Evolutionary conservation across 768 basidiomycete species (phyloP).

Genomic region (Hygrophoropsis aurantiaca): DNA sequence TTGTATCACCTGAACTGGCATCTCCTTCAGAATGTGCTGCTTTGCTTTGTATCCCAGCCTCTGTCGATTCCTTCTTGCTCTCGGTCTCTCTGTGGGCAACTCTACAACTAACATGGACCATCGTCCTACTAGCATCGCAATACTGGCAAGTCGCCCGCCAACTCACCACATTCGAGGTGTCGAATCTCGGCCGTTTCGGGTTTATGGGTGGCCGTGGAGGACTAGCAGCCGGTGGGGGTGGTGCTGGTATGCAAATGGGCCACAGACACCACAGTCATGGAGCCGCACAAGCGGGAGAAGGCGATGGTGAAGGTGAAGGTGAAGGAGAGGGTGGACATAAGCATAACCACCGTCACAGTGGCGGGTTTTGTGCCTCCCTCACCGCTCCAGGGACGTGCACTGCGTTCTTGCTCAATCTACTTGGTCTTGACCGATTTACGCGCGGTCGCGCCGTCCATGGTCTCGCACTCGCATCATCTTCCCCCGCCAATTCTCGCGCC

Average conservation of each 20-base stretch:
- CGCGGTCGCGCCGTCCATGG: constrained; percentile 87
- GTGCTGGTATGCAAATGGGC: constrained; percentile 72
- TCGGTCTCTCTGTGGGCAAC: constrained; percentile 83
- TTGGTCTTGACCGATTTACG: constrained; percentile 94
- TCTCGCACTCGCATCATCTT: constrained; percentile 59
- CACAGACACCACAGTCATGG: constrained; percentile 52
- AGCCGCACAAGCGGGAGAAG: constrained; percentile 44
- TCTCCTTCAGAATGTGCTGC: constrained; percentile 19
- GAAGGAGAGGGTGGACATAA: constrained; percentile 42
- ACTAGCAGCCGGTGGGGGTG: constrained; percentile 53
- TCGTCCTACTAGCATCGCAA: constrained; percentile 81
- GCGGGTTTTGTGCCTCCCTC: constrained; percentile 32
- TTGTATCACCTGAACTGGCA: constrained; percentile 18
- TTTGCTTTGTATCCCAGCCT: constrained; percentile 65
- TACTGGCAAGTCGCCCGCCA: constrained; percentile 91
- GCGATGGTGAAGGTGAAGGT: constrained; percentile 42
- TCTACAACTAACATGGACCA: constrained; percentile 94
- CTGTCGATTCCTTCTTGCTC: constrained; percentile 81
- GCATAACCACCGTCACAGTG: constrained; percentile 41
- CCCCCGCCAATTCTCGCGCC: constrained; percentile 45
- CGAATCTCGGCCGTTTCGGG: constrained; percentile 92
- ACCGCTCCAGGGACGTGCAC: constrained; percentile 33
- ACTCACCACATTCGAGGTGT: constrained; percentile 95
- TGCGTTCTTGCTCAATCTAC: constrained; percentile 82
- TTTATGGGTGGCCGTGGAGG: constrained; percentile 94